Base-by-base conservation (phyloP, 2,329 filamentous ascomycete genomes). In the Neonectria faginata region DNA sequence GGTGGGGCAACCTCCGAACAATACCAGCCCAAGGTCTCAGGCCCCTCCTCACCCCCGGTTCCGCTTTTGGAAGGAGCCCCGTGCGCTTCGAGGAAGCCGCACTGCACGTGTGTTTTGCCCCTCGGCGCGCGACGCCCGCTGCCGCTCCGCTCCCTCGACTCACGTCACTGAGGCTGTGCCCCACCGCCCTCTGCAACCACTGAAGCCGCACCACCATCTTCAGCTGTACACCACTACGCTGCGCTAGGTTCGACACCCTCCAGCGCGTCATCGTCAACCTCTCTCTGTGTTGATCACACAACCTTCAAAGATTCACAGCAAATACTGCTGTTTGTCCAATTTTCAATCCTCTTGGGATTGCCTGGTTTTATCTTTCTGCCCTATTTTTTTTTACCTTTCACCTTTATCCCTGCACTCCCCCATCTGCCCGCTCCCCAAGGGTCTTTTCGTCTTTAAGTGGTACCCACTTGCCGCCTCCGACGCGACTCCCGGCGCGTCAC, bases 401-500 rank as follows among this genome's bases (percentile, higher is more conserved):
- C 36, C 54, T 57, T 47, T 44, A 27, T 55, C 47, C 41, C 50
- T 45, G 52, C 64, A 50, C 44, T 58, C 25, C 42, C 27, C 22
- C 25, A 39, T 50, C 42, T 50, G 31, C 57, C 33, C 61, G 62
- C 65, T 66, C 59, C 64, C 65, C 55, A 64, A 70, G 44, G 42
- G 57, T 51, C 60, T 59, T 62, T 58, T 41, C 57, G 57, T 66
- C 67, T 68, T 72, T 64, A 73, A 74, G 69, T 69, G 66, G 61
- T 64, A 65, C 69, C 70, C 73, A 74, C 74, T 66, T 59, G 44
- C 56, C 66, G 65, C 59, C 67, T 66, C 75, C 66, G 71, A 77
- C 76, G 75, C 77, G 77, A 77, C 72, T 73, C 68, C 66, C 60
- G 70, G 75, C 77, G 77, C 76, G 77, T 80, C 78, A 80, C 77